Percentiles rank a stretch among this genome's conserved stretches.
Conservation (phyloP, 202 grass and related monocot species). For the Zoysia matrella region DNA sequence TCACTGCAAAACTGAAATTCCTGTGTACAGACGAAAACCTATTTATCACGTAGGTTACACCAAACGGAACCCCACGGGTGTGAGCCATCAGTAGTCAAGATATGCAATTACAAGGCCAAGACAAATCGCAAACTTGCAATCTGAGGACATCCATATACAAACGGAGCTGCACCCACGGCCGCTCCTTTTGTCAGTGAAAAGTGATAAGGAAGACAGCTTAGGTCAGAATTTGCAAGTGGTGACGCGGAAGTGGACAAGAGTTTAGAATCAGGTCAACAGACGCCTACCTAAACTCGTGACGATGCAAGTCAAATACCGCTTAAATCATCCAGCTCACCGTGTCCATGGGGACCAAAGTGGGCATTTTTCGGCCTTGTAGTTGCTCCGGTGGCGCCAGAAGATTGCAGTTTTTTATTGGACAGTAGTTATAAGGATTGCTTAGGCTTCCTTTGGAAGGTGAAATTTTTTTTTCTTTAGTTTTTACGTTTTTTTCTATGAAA, state of each 20-base stretch:
- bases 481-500: too few relatives aligned
- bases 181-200: conserved; percentile 23
- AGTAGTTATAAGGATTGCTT: too few relatives aligned
- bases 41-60: conserved; percentile 20
- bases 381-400: too few relatives aligned
- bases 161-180: conserved; percentile 14
- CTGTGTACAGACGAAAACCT: background rate
- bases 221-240: conserved; percentile 15
- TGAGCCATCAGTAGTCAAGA: background rate
- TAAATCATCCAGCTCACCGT: conserved; percentile 37
- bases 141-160: background rate
- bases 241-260: conserved; percentile 28
- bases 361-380: too few relatives aligned
- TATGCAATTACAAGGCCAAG: conserved; percentile 29
- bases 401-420: too few relatives aligned
- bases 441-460: too few relatives aligned
- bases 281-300: conserved; percentile 3
- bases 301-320: conserved; percentile 35
- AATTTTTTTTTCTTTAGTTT: too few relatives aligned
- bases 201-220: background rate
- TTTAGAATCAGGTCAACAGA: conserved; percentile 41
- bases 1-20: background rate
- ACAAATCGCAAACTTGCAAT: background rate
- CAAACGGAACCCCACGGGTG: background rate
- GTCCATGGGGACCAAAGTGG: too few relatives aligned